Base-by-base conservation (phyloP, 1,139 yeast genomes). In the Saccharomyces hybrid region DNA sequence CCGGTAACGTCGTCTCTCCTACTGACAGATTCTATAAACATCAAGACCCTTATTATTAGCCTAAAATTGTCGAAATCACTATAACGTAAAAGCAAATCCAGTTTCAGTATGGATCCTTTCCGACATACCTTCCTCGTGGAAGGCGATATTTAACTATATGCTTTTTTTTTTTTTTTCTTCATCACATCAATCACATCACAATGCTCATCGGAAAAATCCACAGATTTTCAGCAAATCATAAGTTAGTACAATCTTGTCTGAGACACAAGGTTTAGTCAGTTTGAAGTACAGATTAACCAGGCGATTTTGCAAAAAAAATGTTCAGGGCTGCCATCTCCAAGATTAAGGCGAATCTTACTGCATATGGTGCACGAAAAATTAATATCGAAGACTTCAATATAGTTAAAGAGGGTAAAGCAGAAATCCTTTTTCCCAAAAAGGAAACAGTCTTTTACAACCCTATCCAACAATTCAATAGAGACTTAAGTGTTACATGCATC, bases 401-500 rank as follows among this genome's bases (percentile, higher is more conserved):
- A 13, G 82, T 86, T 49, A 79, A 78, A 34, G 98, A 91, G 70
- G 98, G 98, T 1, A 75, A 78, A 57, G 97, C 97, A 5, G 79
- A 82, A 30, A 83, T 91, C 54, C 75, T 89, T 50, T 86, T 86
- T 57, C 93, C 96, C 3, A 81, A 82, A 63, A 85, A 85, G 57
- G 77, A 75, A 53, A 85, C 84, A 62, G 99, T 93, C 9, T 93
- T 93, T 67, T 93, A 95, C 74, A 93, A 93, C 68, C 98, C 96
- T 5, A 88, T 93, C 57, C 99, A 93, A 71, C 98, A 91, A 71
- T 93, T 91, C 72, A 93, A 93, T 69, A 79, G 99, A 63, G 99
- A 93, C 69, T 73, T 93, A 53, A 87, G 96, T 59, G 86, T 88
- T 5, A 75, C 87, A 65, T 91, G 89, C 8, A 91, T 93, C 60